Percentiles rank a stretch among this genome's conserved stretches.
Conservation (phyloP, 345 rosid genomes). For the Streptanthus diversifolius region DNA sequence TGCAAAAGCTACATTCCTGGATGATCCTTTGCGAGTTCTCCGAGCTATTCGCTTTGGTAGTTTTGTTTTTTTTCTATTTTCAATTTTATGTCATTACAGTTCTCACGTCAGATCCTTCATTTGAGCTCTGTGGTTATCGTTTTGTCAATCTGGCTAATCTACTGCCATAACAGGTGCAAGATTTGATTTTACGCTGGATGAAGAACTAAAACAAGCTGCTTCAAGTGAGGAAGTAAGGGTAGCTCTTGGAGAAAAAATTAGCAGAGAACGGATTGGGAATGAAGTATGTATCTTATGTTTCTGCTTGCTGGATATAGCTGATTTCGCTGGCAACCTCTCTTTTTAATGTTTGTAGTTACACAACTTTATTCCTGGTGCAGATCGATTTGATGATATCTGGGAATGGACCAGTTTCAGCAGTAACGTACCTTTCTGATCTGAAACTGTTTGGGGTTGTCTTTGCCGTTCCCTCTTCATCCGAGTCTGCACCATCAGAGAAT, state of each 20-base stretch:
- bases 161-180: constrained; percentile 68
- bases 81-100: neutral
- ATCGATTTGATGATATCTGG: constrained; percentile 85
- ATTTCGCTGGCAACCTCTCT: neutral
- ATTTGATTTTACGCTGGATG: constrained; percentile 67
- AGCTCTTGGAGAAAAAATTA: constrained; percentile 82
- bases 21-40: constrained; percentile 94
- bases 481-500: constrained; percentile 54
- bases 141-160: constrained; percentile 3
- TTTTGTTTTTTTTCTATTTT: neutral
- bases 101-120: neutral
- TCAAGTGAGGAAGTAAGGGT: constrained; percentile 67
- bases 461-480: constrained; percentile 51
- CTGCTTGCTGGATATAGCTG: constrained; percentile 9
- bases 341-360: constrained; percentile 10
- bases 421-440: constrained; percentile 50
- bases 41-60: constrained; percentile 97
- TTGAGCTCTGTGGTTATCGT: neutral
- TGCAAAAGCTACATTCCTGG: constrained; percentile 85
- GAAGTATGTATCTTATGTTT: constrained; percentile 53
- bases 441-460: constrained; percentile 68
- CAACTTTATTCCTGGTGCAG: constrained; percentile 45
- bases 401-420: constrained; percentile 74
- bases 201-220: constrained; percentile 74
- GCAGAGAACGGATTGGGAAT: constrained; percentile 88